A percentile compares a stretch with the other conserved stretches of the same genome.
Evolutionary conservation across 2,329 filamentous ascomycete genomes (phyloP).

Genomic region (Pseudogymnoascus sp.): DNA sequence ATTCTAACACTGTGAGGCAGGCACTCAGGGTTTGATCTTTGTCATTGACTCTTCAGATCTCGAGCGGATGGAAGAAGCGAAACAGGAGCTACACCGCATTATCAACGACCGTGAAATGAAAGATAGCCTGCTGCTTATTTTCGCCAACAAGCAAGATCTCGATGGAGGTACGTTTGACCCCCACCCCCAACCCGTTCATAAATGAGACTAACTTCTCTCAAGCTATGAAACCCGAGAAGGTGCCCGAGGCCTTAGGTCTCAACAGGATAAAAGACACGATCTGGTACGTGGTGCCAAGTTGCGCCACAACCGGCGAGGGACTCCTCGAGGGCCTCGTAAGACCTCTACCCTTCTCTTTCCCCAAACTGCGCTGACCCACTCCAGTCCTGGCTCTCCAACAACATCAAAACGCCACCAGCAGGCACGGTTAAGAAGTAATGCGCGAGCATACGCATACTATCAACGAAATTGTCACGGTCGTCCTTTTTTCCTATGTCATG

Average conservation of each 20-base stretch:
- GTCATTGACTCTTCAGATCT: conserved; percentile 95
- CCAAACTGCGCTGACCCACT: background rate
- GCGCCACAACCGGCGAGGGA: conserved; percentile 73
- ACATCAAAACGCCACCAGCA: conserved; percentile 59
- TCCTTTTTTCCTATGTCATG: background rate
- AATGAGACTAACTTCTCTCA: conserved; percentile 12
- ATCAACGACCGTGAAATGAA: conserved; percentile 98
- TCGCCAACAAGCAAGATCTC: conserved; percentile 99
- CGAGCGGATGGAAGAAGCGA: conserved; percentile 84
- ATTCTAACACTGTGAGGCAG: conserved; percentile 36
- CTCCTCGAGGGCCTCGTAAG: conserved; percentile 69
- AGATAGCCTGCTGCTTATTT: conserved; percentile 87
- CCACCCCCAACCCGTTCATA: background rate
- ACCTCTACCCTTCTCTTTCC: conserved; percentile 14
- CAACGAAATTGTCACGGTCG: conserved; percentile 1
- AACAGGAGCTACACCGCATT: conserved; percentile 90
- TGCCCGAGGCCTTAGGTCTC: conserved; percentile 70
- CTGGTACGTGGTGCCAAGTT: conserved; percentile 79
- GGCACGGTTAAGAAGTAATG: conserved; percentile 21
- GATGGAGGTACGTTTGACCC: conserved; percentile 54
- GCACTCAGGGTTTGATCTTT: conserved; percentile 96
- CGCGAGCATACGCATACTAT: background rate
- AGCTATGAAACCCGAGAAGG: conserved; percentile 75
- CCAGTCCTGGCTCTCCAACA: conserved; percentile 71
- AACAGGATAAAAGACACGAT: conserved; percentile 73